These are phyloP conservation scores for Exophiala aquamarina DNA, from an alignment of 2,329 filamentous ascomycete genomes.

Conservation along the genomic window DNA sequence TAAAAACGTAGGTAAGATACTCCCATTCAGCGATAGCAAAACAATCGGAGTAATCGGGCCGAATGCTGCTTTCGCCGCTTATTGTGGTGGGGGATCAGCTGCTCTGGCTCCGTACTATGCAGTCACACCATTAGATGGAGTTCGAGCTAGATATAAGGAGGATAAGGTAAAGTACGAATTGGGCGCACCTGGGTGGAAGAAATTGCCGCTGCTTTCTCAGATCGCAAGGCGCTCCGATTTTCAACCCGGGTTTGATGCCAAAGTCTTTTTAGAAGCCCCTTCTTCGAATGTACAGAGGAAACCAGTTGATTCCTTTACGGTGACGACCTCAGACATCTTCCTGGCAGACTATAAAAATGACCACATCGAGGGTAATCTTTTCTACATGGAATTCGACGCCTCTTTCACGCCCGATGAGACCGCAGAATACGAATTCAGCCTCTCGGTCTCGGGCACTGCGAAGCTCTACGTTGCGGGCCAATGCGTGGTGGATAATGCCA, in stretches of 20 bases:
- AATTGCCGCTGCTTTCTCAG: constrained; percentile 34
- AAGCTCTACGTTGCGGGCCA: constrained; percentile 3
- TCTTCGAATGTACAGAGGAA: constrained; percentile 14
- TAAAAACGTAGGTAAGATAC: constrained; percentile 23
- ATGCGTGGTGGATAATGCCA: background rate
- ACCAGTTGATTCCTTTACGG: constrained; percentile 27
- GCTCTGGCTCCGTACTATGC: constrained; percentile 36
- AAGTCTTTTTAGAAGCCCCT: constrained; percentile 25
- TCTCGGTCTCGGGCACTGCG: background rate
- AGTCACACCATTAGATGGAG: constrained; percentile 34
- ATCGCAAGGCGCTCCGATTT: constrained; percentile 27
- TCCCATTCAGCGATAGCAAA: constrained; percentile 24
- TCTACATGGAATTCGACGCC: constrained; percentile 60
- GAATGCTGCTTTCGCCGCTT: constrained; percentile 36
- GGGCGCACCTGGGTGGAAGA: constrained; percentile 34
- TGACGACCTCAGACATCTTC: constrained; percentile 1
- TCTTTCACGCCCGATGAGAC: constrained; percentile 19
- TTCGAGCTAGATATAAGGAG: constrained; percentile 22
- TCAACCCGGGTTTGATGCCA: constrained; percentile 11
- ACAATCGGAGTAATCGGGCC: constrained; percentile 31
- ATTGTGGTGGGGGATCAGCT: constrained; percentile 36
- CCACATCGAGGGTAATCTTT: constrained; percentile 44
- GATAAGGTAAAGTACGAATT: constrained; percentile 17
- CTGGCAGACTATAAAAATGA: background rate
- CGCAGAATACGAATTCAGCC: constrained; percentile 25